A percentile compares a stretch with the other conserved stretches of the same genome.
These are phyloP conservation scores for Debaryomyces sp. DNA, from an alignment of 1,139 yeast species.

Conservation along the genomic window DNA sequence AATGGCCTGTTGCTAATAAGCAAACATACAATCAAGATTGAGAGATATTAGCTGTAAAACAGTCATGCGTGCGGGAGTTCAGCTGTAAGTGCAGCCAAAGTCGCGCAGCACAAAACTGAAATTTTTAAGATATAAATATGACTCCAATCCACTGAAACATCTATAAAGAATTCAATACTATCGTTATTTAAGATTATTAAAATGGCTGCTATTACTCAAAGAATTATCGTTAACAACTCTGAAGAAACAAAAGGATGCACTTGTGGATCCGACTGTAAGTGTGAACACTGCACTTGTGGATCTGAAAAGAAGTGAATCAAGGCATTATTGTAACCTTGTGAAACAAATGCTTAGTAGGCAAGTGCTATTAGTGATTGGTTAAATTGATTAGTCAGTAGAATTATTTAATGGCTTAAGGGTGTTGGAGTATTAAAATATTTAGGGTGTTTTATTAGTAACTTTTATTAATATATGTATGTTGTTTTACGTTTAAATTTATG, in stretches of 20 bases:
- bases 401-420: not conserved
- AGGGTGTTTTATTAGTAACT: not conserved
- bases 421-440: not conserved
- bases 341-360: not conserved
- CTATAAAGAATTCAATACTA: not conserved
- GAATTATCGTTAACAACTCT: constrained; percentile 16
- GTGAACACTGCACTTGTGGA: constrained; percentile 11
- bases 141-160: not conserved
- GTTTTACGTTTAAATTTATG: not conserved
- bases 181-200: not conserved
- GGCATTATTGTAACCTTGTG: not conserved
- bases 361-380: not conserved
- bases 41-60: not conserved
- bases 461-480: not conserved
- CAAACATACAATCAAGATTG: not conserved
- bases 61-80: constrained; percentile 2
- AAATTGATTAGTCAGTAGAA: not conserved
- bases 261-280: constrained; percentile 16
- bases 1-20: not conserved
- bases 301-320: not conserved
- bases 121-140: not conserved
- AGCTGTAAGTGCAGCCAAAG: not conserved
- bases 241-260: constrained; percentile 13
- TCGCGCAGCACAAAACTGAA: constrained; percentile 1
- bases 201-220: constrained; percentile 19